Base-by-base conservation (phyloP, 1,139 yeast genomes). In the Yamadazyma dushanensis region DNA sequence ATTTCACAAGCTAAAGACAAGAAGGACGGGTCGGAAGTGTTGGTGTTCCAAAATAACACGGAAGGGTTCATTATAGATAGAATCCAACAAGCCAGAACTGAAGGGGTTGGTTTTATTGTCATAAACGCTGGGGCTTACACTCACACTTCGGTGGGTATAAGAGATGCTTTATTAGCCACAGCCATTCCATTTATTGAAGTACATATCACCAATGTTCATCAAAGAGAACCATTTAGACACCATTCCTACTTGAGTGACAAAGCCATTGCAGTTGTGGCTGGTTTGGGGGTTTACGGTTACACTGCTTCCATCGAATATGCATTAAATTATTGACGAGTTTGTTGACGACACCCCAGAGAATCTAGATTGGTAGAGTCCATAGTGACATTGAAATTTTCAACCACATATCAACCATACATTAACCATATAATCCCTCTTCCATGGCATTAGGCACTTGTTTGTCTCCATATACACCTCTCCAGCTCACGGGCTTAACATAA, bases 391-490 rank as follows among this genome's bases (percentile, higher is more conserved):
- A n/a, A n/a, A n/a, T n/a, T n/a, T n/a, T n/a, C n/a, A n/a, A n/a
- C n/a, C n/a, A n/a, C n/a, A n/a, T n/a, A n/a, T 13, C 8, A 14
- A 16, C 27, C 20, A 21, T 25, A 16, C 21, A 21, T 47, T 43
- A 85, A 26, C 86, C 82, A 51, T 78, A 86, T 21, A 86, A 57
- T 0, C 96, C 96, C 36, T 81, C 83, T 53, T 87, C 95, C 51
- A 83, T 60, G 1, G 94, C 82, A 23, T 67, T 46, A 0, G 94
- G 89, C 3, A 80, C 63, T 1, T 80, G 78, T 43, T 68, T 71
- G 44, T 75, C 80, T 2, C 97, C 97, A 52, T 90, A 90, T 0
- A 83, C 84, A 3, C 95, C 89, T 9, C 60, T 58, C 97, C 97
- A 90, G 28, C 96, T 86, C 10, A 70, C 63, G 0, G 97, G 97